Conservation (phyloP, 805 yeast genomes). For the Schizosaccharomyces japonicus region DNA sequence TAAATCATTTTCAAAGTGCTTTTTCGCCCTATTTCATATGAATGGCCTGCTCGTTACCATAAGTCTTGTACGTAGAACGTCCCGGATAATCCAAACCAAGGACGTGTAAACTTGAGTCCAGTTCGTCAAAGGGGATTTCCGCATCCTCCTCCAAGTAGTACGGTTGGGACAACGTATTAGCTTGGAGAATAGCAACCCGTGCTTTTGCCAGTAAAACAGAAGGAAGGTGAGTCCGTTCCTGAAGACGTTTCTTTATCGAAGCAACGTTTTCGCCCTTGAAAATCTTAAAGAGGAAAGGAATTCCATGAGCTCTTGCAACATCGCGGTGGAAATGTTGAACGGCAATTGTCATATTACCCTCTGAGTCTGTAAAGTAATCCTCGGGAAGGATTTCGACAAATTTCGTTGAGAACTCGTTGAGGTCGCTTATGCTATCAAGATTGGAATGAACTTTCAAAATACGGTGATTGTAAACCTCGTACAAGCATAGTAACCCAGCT, state of each 20-base stretch:
- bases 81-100: constrained; percentile 73
- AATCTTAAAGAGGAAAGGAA: constrained; percentile 59
- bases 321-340: constrained; percentile 44
- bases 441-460: neutral
- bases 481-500: constrained; percentile 7
- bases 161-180: constrained; percentile 12
- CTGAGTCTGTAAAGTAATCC: neutral
- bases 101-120: constrained; percentile 26
- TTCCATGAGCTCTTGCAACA: constrained; percentile 44
- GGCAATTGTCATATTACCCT: neutral
- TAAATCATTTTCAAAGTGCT: too few species aligned
- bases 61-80: neutral
- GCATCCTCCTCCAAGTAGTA: constrained; percentile 27
- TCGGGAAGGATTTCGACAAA: neutral
- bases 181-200: constrained; percentile 30
- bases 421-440: neutral
- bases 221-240: constrained; percentile 48
- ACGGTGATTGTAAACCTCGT: constrained; percentile 9
- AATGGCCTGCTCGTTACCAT: neutral
- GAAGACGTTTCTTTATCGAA: constrained; percentile 43
- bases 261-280: constrained; percentile 40
- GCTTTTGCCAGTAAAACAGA: constrained; percentile 48
- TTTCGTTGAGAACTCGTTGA: neutral
- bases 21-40: neutral
- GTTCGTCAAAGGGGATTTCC: constrained; percentile 15